A percentile compares a stretch with the other conserved stretches of the same genome.
Conservation (phyloP, 192 early-diverging fungal species). For the Obelidium mucronatum region DNA sequence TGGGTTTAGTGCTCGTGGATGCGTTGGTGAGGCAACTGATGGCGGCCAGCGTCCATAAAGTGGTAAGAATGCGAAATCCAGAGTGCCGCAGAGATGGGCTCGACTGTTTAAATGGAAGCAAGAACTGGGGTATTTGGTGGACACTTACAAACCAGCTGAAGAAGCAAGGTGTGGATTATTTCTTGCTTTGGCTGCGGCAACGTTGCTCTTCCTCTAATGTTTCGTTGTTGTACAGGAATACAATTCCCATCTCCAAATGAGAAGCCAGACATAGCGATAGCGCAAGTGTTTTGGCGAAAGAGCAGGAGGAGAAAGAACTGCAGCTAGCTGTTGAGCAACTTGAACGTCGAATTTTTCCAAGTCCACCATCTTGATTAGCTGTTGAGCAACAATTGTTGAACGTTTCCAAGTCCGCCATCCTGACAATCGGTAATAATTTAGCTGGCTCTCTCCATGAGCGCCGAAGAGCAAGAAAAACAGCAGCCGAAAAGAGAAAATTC, state of each 20-base stretch:
- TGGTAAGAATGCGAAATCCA: conserved; percentile 79
- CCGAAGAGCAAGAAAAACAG: background rate
- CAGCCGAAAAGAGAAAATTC: background rate
- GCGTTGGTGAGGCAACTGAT: conserved; percentile 76
- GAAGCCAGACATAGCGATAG: background rate
- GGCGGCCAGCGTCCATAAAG: conserved; percentile 79
- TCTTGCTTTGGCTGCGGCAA: too few relatives aligned
- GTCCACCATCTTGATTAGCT: background rate
- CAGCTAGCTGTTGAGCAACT: conserved; percentile 79
- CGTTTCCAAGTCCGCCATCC: background rate
- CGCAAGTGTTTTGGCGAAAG: conserved; percentile 59
- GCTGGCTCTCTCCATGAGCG: background rate
- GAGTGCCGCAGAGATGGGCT: conserved; percentile 91
- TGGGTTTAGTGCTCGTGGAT: conserved; percentile 69
- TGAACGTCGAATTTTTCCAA: background rate
- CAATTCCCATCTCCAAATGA: background rate
- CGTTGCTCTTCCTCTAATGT: too few relatives aligned
- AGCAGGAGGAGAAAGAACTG: conserved; percentile 94
- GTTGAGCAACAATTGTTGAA: too few relatives aligned
- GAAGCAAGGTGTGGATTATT: too few relatives aligned
- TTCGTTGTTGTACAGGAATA: too few relatives aligned
- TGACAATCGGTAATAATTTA: background rate
- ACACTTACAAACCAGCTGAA: background rate
- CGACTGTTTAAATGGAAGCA: background rate
- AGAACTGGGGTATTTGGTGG: background rate